Conservation (phyloP, 352 stramenopile species). For the Phytophthora boehmeriae region DNA sequence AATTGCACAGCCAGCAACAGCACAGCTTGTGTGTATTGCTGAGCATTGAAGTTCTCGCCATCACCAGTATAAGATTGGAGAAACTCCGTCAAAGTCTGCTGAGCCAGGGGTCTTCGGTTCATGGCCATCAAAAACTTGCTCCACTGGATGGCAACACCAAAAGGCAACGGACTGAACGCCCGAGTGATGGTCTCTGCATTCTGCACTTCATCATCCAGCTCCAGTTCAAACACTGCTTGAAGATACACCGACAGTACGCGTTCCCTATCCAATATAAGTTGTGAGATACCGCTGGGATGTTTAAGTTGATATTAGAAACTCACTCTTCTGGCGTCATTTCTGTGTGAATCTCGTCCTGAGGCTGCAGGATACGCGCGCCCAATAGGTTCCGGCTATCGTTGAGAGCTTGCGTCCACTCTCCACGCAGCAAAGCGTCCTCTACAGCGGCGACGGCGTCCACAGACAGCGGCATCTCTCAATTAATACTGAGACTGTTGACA, state of each 20-base stretch:
- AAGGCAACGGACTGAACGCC: conserved; percentile 50
- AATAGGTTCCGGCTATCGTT: conserved; percentile 54
- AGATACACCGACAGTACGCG: conserved; percentile 70
- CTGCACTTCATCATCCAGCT: conserved; percentile 59
- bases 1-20: conserved; percentile 59
- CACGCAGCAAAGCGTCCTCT: conserved; percentile 64
- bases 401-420: conserved; percentile 63
- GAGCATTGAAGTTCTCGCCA: not conserved
- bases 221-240: conserved; percentile 68
- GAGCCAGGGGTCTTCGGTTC: conserved; percentile 40
- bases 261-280: conserved; percentile 38
- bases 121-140: conserved; percentile 74
- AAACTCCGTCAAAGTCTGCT: conserved; percentile 34
- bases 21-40: conserved; percentile 34
- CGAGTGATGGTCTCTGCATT: conserved; percentile 43
- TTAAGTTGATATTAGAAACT: conserved; percentile 2
- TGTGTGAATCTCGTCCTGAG: conserved; percentile 1
- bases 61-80: conserved; percentile 20
- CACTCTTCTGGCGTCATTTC: conserved; percentile 32
- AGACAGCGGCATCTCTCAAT: conserved; percentile 11
- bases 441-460: conserved; percentile 33
- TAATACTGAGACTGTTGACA: not conserved
- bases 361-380: conserved; percentile 33
- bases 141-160: conserved; percentile 51
- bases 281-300: conserved; percentile 1